Base-by-base conservation (phyloP, 768 basidiomycete species). In the Crucibulum laeve region DNA sequence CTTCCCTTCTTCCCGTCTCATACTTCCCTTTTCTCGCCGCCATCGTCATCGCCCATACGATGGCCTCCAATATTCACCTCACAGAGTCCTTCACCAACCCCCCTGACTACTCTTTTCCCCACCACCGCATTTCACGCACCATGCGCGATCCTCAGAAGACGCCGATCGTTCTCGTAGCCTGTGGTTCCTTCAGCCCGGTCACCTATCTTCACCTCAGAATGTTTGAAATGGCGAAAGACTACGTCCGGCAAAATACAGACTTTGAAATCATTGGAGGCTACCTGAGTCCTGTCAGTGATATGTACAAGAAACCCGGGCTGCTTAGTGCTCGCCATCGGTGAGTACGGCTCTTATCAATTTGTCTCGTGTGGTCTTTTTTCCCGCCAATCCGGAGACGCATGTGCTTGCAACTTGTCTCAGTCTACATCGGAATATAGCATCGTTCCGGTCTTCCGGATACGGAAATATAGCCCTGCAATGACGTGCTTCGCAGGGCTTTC, bases 211-310 rank as follows among this genome's bases (percentile, higher is more conserved):
- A 96, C 59, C 80, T 97, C 49, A 89, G 96, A 53, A 97, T 99
- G 93, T 99, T 98, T 66, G 96, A 98, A 62, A 98, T 99, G 96
- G 96, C 95, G 44, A 88, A 87, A 67, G 96, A 98, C 72, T 93
- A 92, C 57, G 81, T 89, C 42, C 82, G 91, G 40, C 88, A 92
- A 55, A 91, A 93, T 63, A 92, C 91, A 38, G 72, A 88, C 51
- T 96, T 90, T 56, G 91, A 96, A 65, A 89, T 99, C 54, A 75
- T 97, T 55, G 96, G 88, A 21, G 93, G 92, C 2, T 98, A 97
- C 68, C 81, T 97, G 56, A 95, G 92, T 53, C 95, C 96, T 24
- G 96, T 99, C 60, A 87, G 82, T 57, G 93, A 95, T 72, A 73
- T 77, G 72, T 99, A 99, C 82, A 91, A 92, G 78, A 99, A 99